Base-by-base conservation (phyloP, 2,329 filamentous ascomycete species). In the Hymenoscyphus repandus region DNA sequence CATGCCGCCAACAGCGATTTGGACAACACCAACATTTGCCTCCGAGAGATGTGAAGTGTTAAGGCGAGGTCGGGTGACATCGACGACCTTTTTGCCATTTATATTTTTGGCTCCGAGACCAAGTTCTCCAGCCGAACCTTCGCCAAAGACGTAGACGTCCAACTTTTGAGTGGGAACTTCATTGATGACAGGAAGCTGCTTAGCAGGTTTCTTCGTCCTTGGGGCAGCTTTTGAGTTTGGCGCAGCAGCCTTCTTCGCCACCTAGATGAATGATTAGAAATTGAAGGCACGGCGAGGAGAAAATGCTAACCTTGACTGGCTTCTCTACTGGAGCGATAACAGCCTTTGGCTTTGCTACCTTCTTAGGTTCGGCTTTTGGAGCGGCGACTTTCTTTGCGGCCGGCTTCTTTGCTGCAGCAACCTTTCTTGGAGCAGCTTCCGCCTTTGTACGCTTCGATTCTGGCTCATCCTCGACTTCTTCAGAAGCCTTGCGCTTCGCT, bases 1-100 rank as follows among this genome's bases (percentile, higher is more conserved):
- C 88, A 95, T 92, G 50, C 88, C 88, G 54, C 89, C 89, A 53
- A 85, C 83, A 45, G 86, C 83, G 51, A 95, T 70, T 68, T 88
- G 82, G 2, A 93, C 87, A 33, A 93, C 81, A 41, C 82, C 80
- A 48, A 83, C 77, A 34, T 72, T 71, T 53, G 76, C 72, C 2
- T 77, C 71, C 22, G 72, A 69, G 37, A 90, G 73, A 51, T 77
- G 72, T 43, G 76, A 71, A 64, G 34, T 27, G 17, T 89, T 89
- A 52, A 86, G 71, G 47, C 86, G 84, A 15, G 89, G 89, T 30
- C 85, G 80, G 72, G 85, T 86, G 59, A 89, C 85, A 59, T 90
- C 85, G 58, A 87, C 80, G 34, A 78, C 76, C 68, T 74, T 76
- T 71, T 80, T 79, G 57, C 73, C 74, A 52, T 78, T 72, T 3